Conservation (phyloP, 805 yeast genomes). For the Debaryomyces tyrocola region DNA sequence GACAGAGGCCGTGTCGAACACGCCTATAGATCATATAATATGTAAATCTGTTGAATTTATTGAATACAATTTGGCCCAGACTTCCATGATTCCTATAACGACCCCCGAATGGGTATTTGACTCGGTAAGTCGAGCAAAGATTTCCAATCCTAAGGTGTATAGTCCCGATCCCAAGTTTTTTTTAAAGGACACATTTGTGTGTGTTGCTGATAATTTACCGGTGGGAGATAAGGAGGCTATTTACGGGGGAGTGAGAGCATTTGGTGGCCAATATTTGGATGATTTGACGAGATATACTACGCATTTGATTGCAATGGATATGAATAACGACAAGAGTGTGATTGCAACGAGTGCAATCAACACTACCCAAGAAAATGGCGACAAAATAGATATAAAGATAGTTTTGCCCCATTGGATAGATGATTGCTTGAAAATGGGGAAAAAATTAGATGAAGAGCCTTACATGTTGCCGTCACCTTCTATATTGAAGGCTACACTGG, state of each 20-base stretch:
- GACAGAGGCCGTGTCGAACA: conserved; percentile 9
- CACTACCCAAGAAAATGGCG: conserved; percentile 13
- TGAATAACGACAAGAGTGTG: conserved; percentile 56
- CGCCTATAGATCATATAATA: conserved; percentile 47
- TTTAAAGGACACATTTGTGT: conserved; percentile 60
- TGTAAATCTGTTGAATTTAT: conserved; percentile 53
- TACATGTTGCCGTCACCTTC: conserved; percentile 46
- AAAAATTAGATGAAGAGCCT: conserved; percentile 50
- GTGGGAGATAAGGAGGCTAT: conserved; percentile 65
- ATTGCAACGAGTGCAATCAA: conserved; percentile 45
- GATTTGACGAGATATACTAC: conserved; percentile 70
- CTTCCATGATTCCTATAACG: conserved; percentile 65
- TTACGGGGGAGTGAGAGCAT: conserved; percentile 62
- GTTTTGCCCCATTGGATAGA: conserved; percentile 83
- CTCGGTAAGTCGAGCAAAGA: conserved; percentile 39
- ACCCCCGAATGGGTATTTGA: conserved; percentile 60
- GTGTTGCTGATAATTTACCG: conserved; percentile 57
- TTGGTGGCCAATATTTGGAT: conserved; percentile 76
- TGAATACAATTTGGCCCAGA: conserved; percentile 46
- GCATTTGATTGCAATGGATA: conserved; percentile 64
- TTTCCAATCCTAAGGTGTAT: conserved; percentile 55
- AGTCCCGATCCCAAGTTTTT: conserved; percentile 72
- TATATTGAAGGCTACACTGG: conserved; percentile 2
- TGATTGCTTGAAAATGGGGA: conserved; percentile 57
- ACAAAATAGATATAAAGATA: conserved; percentile 47